Base-by-base conservation (phyloP, 2,329 filamentous ascomycete genomes). In the Aureobasidium sp. region DNA sequence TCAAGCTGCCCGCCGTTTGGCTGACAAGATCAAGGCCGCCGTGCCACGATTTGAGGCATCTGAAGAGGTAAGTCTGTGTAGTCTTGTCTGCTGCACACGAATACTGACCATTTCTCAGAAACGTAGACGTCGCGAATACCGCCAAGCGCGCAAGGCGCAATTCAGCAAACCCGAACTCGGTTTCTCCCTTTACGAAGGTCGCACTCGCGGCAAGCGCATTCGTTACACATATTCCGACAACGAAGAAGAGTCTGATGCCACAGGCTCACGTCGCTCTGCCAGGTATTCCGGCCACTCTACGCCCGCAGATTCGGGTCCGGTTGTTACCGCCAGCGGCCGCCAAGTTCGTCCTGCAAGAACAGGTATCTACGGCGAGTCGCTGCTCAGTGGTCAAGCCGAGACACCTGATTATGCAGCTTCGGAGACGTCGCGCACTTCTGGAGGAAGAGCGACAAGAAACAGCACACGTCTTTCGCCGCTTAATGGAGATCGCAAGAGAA, bases 181-280 rank as follows among this genome's bases (percentile, higher is more conserved):
- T 5, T 95, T 93, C 72, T 97, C 92, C 0, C 80, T 96, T 63
- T 99, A 99, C 73, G 94, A 99, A 77, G 94, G 94, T 55, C 90
- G 94, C 59, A 99, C 95, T 5, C 86, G 94, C 63, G 94, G 94
- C 62, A 97, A 99, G 79, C 89, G 93, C 64, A 89, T 96, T 77
- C 95, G 92, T 75, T 99, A 99, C 72, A 99, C 91, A 0, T 99
- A 90, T 71, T 95, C 91, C 0, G 92, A 97, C 58, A 90, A 95
- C 27, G 90, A 95, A 67, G 87, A 87, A 39, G 85, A 87, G 51
- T 87, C 86, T 72, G 92, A 79, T 64, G 77, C 78, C 20, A 84
- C 87, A 7, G 90, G 90, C 13, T 82, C 85, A 20, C 86, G 83
- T 48, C 78, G 81, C 51, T 86, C 84, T 5, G 78, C 77, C 10